These are phyloP conservation scores for Cladophialophora psammophila DNA, from an alignment of 2,329 filamentous ascomycete genomes.

Conservation along the genomic window DNA sequence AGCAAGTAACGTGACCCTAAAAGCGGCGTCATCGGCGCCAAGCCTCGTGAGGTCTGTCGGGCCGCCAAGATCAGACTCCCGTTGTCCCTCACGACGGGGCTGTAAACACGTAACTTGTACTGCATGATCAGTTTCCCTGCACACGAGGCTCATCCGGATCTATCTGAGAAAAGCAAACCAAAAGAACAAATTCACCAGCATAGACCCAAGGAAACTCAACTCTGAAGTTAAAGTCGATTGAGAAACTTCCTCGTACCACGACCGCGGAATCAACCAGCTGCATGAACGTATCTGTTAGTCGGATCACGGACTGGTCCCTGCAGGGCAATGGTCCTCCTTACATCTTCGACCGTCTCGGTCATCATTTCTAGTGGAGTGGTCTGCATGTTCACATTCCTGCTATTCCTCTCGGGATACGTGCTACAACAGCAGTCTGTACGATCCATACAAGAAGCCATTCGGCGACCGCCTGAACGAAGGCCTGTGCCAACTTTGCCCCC, in stretches of 20 bases:
- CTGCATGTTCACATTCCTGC: constrained; percentile 76
- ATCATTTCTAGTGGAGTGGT: constrained; percentile 61
- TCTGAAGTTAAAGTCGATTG: neutral
- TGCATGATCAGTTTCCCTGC: neutral
- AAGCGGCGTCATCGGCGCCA: neutral
- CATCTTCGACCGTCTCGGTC: constrained; percentile 53
- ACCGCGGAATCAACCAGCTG: neutral
- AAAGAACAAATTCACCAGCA: neutral
- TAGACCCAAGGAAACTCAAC: neutral
- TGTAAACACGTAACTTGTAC: constrained; percentile 17
- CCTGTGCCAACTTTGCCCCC: constrained; percentile 43
- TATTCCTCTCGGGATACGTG: constrained; percentile 87
- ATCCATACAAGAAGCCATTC: constrained; percentile 77
- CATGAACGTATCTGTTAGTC: neutral
- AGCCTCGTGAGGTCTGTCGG: neutral
- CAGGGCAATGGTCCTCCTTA: constrained; percentile 54
- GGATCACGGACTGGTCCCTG: constrained; percentile 18
- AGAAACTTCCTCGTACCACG: neutral
- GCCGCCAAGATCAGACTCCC: neutral
- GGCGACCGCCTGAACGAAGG: constrained; percentile 52
- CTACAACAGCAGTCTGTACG: constrained; percentile 86
- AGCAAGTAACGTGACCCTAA: neutral
- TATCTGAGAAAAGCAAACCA: neutral
- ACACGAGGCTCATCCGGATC: neutral
- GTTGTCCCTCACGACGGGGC: constrained; percentile 23